These are phyloP conservation scores for Auriscalpium microsporum DNA, from an alignment of 768 basidiomycete genomes.

Conservation along the genomic window DNA sequence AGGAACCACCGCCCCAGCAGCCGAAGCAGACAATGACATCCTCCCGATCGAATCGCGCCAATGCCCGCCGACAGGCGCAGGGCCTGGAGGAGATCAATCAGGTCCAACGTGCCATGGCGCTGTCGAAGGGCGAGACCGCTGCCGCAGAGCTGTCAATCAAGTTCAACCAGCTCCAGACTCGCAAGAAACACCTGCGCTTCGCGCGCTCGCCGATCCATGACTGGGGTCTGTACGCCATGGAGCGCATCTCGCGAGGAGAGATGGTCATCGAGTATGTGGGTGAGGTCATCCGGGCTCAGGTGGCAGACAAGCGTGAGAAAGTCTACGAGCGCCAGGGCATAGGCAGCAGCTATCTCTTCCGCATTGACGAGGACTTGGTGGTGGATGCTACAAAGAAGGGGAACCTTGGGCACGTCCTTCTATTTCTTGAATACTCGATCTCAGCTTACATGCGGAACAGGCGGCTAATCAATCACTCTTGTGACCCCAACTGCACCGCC, in stretches of 20 bases:
- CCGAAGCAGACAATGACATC: constrained; percentile 53
- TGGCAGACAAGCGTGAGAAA: constrained; percentile 96
- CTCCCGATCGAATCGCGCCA: constrained; percentile 86
- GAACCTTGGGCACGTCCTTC: constrained; percentile 78
- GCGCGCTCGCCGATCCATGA: constrained; percentile 94
- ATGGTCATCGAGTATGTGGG: constrained; percentile 99
- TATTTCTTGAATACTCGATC: neutral
- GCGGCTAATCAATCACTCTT: constrained; percentile 97
- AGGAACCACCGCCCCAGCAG: constrained; percentile 39
- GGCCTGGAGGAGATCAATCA: constrained; percentile 94
- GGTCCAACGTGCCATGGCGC: constrained; percentile 69
- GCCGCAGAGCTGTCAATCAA: constrained; percentile 76
- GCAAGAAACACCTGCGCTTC: constrained; percentile 97
- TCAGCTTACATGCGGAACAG: constrained; percentile 30
- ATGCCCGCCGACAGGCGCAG: constrained; percentile 82
- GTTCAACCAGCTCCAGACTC: constrained; percentile 95
- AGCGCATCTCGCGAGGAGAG: constrained; percentile 85
- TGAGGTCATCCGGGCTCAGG: constrained; percentile 89
- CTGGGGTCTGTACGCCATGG: constrained; percentile 98
- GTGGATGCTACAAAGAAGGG: constrained; percentile 99
- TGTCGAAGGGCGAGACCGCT: constrained; percentile 68
- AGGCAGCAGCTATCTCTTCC: constrained; percentile 94
- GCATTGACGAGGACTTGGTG: constrained; percentile 95
- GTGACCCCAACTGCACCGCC: constrained; percentile 88
- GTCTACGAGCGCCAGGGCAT: constrained; percentile 95